Conservation (phyloP, 441 rosid species). For the Gossypium gossypioides region DNA sequence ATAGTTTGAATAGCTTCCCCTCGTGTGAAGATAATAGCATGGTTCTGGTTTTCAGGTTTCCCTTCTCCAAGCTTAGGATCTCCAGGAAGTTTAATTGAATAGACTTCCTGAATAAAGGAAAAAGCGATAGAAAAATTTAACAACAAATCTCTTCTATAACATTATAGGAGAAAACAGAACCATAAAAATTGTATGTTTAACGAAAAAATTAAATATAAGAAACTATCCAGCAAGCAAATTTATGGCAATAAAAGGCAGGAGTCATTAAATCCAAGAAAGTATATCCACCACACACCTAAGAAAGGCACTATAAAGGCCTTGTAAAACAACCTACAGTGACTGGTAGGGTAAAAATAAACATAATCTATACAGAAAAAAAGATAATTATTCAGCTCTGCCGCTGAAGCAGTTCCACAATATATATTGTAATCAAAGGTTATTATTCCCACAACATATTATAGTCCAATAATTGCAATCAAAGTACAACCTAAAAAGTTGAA, state of each 20-base stretch:
- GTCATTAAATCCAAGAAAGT: neutral
- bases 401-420: neutral
- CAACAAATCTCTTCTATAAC: neutral
- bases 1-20: slow-evolving; percentile 96
- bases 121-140: slow-evolving; percentile 6
- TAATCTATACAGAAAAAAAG: neutral
- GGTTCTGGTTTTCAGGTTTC: slow-evolving; percentile 93
- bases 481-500: neutral
- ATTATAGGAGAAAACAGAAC: neutral
- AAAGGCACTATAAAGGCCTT: neutral
- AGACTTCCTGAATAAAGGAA: slow-evolving; percentile 57
- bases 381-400: neutral
- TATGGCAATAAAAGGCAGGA: neutral
- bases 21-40: slow-evolving; percentile 83
- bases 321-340: neutral
- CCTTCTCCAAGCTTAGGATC: slow-evolving; percentile 99
- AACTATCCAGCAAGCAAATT: neutral
- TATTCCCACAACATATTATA: neutral
- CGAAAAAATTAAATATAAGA: neutral
- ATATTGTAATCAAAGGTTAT: neutral
- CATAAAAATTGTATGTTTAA: neutral
- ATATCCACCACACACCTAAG: neutral
- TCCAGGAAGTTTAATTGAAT: slow-evolving; percentile 90
- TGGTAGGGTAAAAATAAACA: neutral
- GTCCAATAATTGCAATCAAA: neutral